phyloP scores from a whole-genome alignment of 2,329 filamentous ascomycete genomes.

The Gremmenia infestans region DNA sequence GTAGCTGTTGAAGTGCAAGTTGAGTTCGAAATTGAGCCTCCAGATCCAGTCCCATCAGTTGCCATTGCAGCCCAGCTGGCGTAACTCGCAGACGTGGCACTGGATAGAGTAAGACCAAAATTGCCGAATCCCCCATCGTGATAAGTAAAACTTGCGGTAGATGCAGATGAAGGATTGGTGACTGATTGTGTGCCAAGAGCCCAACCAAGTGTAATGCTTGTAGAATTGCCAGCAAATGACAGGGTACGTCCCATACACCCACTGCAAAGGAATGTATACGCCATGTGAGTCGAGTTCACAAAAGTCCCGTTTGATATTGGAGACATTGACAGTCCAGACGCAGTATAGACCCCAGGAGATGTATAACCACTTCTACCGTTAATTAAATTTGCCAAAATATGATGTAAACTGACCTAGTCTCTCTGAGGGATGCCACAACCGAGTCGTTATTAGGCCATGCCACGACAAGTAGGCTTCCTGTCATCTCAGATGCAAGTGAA shows the following conservation, averaged over 20 bases:
- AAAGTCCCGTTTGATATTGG: conserved; percentile 48
- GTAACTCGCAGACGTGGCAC: conserved; percentile 12
- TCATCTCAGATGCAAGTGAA: conserved; percentile 42
- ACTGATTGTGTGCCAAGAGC: conserved; percentile 6
- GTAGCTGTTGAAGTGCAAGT: conserved; percentile 9
- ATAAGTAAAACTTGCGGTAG: conserved; percentile 13
- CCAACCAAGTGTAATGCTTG: conserved; percentile 26
- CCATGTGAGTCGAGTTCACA: conserved; percentile 47
- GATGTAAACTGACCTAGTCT: conserved; percentile 32
- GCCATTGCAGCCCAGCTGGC: conserved; percentile 17
- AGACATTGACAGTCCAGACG: conserved; percentile 35
- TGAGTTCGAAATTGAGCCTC: conserved; percentile 2
- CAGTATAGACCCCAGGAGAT: conserved; percentile 40
- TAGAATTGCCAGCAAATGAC: conserved; percentile 28
- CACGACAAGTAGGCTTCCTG: conserved; percentile 41
- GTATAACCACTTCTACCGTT: conserved; percentile 39
- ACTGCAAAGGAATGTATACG: conserved; percentile 49
- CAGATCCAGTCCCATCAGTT: conserved; percentile 3
- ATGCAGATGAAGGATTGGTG: conserved; percentile 14
- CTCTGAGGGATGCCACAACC: conserved; percentile 37
- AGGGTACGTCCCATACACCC: conserved; percentile 37
- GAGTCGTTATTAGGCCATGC: conserved; percentile 44
- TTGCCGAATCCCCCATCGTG: conserved; percentile 17
- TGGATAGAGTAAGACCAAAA: conserved; percentile 13
- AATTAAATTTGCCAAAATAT: conserved; percentile 11